phyloP scores from a whole-genome alignment of 495 filamentous ascomycete genomes.

The Penicillium paradoxum region DNA sequence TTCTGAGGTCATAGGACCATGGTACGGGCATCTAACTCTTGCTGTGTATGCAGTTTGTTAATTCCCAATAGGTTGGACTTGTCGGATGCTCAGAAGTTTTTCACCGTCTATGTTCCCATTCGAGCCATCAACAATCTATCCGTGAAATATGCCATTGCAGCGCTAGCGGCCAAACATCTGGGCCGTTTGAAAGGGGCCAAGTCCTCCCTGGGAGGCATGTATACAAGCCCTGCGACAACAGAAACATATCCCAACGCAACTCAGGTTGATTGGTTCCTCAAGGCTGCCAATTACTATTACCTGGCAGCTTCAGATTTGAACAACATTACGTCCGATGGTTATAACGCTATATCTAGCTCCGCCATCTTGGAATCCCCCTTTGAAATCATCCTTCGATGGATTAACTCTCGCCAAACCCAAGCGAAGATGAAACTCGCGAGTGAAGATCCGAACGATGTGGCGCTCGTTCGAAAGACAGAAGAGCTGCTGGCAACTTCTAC shows the following conservation, averaged over 20 bases:
- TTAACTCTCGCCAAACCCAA: slow-evolving; percentile 13
- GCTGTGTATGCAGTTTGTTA: neutral
- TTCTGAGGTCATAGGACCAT: slow-evolving; percentile 31
- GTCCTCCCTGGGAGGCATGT: slow-evolving; percentile 16
- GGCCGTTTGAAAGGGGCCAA: slow-evolving; percentile 35
- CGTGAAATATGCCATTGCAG: slow-evolving; percentile 35
- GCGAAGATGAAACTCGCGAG: neutral
- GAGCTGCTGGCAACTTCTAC: slow-evolving; percentile 28
- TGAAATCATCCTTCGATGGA: slow-evolving; percentile 27
- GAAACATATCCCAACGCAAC: slow-evolving; percentile 36
- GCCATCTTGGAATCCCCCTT: slow-evolving; percentile 35
- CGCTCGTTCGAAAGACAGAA: slow-evolving; percentile 26
- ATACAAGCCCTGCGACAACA: slow-evolving; percentile 32
- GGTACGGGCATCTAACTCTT: slow-evolving; percentile 20
- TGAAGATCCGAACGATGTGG: slow-evolving; percentile 7
- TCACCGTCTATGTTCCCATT: slow-evolving; percentile 34
- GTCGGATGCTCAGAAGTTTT: slow-evolving; percentile 37
- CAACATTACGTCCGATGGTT: slow-evolving; percentile 27
- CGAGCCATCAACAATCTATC: slow-evolving; percentile 31
- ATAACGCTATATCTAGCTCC: slow-evolving; percentile 31
- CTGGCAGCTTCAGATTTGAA: slow-evolving; percentile 31
- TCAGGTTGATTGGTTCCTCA: slow-evolving; percentile 40
- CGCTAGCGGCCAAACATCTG: slow-evolving; percentile 40
- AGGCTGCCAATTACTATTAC: slow-evolving; percentile 42
- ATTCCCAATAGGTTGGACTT: slow-evolving; percentile 33